A percentile compares a stretch with the other conserved stretches of the same genome.
Conservation (phyloP, 345 rosid species). For the Leavenworthia alabamica region DNA sequence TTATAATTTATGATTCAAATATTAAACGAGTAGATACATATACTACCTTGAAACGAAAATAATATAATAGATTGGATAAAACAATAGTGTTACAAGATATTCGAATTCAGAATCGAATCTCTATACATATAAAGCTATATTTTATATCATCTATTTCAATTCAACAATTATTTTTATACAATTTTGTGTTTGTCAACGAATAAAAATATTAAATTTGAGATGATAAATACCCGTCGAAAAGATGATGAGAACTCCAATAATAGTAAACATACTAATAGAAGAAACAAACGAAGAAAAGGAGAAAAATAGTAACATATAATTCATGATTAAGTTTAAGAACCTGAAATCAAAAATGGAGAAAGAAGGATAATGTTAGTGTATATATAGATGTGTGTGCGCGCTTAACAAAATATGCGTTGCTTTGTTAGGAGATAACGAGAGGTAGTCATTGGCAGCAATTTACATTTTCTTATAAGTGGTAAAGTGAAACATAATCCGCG, state of each 20-base stretch:
- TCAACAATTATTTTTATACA: too few species aligned
- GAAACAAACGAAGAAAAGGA: neutral
- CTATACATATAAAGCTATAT: neutral
- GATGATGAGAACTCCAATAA: neutral
- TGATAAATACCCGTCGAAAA: constrained; percentile 15
- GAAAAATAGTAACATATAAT: neutral
- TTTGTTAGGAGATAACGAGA: constrained; percentile 32
- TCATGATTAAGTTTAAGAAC: constrained; percentile 21
- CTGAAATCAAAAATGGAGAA: neutral
- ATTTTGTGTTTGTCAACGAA: neutral
- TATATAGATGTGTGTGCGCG: neutral
- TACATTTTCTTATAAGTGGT: neutral
- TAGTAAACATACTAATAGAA: neutral
- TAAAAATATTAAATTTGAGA: neutral
- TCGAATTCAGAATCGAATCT: neutral
- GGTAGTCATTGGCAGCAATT: neutral
- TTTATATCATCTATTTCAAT: neutral
- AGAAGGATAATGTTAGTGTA: neutral
- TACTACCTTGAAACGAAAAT: neutral
- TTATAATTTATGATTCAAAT: neutral
- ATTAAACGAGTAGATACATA: neutral
- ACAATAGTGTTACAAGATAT: neutral
- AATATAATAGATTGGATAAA: neutral
- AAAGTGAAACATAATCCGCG: neutral
- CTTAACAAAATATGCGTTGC: constrained; percentile 49